Conservation (phyloP, 805 yeast genomes). For the Candida saitoana region DNA sequence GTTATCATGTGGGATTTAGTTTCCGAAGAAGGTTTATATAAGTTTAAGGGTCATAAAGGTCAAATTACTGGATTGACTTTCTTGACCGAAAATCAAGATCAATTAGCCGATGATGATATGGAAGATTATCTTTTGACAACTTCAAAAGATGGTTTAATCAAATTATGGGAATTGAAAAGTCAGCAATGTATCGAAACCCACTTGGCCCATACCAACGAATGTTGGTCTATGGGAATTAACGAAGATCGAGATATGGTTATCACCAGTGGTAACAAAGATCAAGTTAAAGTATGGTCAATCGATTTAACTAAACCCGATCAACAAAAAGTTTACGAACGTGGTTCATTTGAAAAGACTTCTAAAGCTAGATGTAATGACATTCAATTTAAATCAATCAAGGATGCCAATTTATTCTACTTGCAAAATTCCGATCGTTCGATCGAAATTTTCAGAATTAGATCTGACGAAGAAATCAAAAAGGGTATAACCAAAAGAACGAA, state of each 20-base stretch:
- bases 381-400: constrained; percentile 40
- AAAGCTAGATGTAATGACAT: constrained; percentile 65
- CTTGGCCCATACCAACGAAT: constrained; percentile 87
- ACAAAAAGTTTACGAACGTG: constrained; percentile 50
- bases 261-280: constrained; percentile 78
- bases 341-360: constrained; percentile 70
- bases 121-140: constrained; percentile 72
- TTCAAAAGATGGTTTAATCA: constrained; percentile 86
- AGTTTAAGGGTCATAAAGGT: constrained; percentile 85
- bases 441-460: constrained; percentile 75
- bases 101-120: constrained; percentile 42
- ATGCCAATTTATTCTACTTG: constrained; percentile 53
- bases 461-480: constrained; percentile 71
- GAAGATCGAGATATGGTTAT: constrained; percentile 42
- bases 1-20: constrained; percentile 94
- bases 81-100: constrained; percentile 28
- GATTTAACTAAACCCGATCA: constrained; percentile 51
- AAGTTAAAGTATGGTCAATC: constrained; percentile 79
- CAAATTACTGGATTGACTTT: constrained; percentile 75
- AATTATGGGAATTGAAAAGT: constrained; percentile 87
- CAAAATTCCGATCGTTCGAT: constrained; percentile 79
- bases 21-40: constrained; percentile 82
- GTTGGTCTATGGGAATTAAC: constrained; percentile 74
- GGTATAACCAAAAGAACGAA: constrained; percentile 74
- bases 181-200: constrained; percentile 94